Evolutionary conservation across 179 eudicot species (phyloP).

Genomic region (Drosera spatulata): DNA sequence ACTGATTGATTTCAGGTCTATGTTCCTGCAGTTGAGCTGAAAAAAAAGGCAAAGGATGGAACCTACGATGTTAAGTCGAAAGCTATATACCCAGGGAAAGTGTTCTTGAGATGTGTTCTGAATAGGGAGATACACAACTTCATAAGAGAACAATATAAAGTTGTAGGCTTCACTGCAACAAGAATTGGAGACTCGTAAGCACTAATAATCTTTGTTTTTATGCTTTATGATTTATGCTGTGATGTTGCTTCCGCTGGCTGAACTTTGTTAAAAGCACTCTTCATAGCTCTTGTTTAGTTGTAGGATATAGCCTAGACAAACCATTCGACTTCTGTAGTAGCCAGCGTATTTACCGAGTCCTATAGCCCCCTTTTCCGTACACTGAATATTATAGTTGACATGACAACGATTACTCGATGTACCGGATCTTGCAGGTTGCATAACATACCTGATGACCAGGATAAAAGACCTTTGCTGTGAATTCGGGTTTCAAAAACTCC

Average conservation of each 20-base stretch:
- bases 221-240: not conserved
- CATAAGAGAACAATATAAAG: constrained; percentile 59
- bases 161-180: constrained; percentile 80
- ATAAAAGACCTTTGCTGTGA: too few relatives aligned
- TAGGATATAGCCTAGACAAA: not conserved
- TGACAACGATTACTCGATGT: too few relatives aligned
- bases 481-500: too few relatives aligned
- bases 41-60: constrained; percentile 75
- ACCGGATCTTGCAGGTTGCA: too few relatives aligned
- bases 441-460: too few relatives aligned
- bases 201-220: constrained; percentile 6
- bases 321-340: not conserved
- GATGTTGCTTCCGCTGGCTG: not conserved
- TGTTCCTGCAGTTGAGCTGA: constrained; percentile 59
- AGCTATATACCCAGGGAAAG: constrained; percentile 67
- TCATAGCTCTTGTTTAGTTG: not conserved
- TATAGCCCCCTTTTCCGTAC: not conserved
- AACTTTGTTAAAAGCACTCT: not conserved
- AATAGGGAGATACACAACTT: constrained; percentile 87
- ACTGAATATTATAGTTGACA: too few relatives aligned
- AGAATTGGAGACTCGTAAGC: constrained; percentile 92
- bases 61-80: constrained; percentile 60
- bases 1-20: constrained; percentile 55
- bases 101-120: constrained; percentile 73
- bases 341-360: not conserved